These are phyloP conservation scores for Fusarium sp. DNA, from an alignment of 2,329 filamentous ascomycete species.

Conservation along the genomic window DNA sequence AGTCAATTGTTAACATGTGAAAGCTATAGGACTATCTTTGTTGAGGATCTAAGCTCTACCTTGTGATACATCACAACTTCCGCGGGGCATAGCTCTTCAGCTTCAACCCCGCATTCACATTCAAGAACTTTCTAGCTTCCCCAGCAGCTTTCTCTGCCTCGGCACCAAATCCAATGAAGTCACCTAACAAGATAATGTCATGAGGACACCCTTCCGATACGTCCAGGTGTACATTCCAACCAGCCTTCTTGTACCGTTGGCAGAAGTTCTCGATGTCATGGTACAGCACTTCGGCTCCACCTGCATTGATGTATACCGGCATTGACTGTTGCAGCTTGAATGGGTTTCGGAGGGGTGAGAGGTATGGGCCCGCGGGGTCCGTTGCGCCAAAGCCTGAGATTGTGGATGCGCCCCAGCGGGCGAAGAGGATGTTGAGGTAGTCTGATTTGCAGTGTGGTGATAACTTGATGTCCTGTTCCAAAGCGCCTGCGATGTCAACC, in stretches of 20 bases:
- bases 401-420: constrained; percentile 33
- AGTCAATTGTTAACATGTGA: constrained; percentile 18
- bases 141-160: constrained; percentile 34
- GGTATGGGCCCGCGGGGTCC: constrained; percentile 28
- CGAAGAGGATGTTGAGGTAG: constrained; percentile 37
- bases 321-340: constrained; percentile 14
- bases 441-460: constrained; percentile 41
- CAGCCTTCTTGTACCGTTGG: constrained; percentile 23
- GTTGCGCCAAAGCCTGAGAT: constrained; percentile 28
- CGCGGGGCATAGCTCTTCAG: not conserved
- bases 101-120: constrained; percentile 12
- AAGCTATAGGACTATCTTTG: not conserved
- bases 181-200: constrained; percentile 35
- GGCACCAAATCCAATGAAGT: constrained; percentile 26
- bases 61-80: not conserved
- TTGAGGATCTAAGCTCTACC: not conserved
- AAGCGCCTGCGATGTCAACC: constrained; percentile 33
- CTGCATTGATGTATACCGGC: constrained; percentile 34
- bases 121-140: constrained; percentile 31
- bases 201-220: constrained; percentile 36
- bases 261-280: constrained; percentile 37
- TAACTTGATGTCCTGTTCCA: constrained; percentile 27
- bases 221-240: constrained; percentile 31
- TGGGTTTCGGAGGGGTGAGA: constrained; percentile 37
- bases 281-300: constrained; percentile 29